A percentile compares a stretch with the other conserved stretches of the same genome.
These are phyloP conservation scores for Thinopyrum elongatum DNA, from an alignment of 176 grass and related monocot species.

Conservation along the genomic window DNA sequence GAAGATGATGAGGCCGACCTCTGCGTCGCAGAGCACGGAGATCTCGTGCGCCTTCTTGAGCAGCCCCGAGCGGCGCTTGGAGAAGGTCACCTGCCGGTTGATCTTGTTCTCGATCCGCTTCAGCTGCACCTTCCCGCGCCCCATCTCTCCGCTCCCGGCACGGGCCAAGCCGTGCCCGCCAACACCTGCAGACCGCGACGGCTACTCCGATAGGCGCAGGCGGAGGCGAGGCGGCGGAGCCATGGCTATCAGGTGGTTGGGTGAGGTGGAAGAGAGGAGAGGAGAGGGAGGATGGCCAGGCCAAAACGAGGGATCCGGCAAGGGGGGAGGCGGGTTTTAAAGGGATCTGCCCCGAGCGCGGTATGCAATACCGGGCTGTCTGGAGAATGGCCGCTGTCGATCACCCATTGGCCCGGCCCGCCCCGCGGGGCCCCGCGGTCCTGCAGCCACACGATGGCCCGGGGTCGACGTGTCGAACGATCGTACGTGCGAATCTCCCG, in stretches of 20 bases:
- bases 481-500: not conserved
- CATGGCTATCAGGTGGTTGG: not conserved
- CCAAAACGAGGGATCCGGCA: not conserved
- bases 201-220: not conserved
- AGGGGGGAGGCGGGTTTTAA: not conserved
- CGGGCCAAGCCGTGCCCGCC: no score
- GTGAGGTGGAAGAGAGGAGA: not conserved
- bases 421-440: not conserved
- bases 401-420: not conserved
- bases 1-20: conserved; percentile 91
- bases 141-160: conserved; percentile 57
- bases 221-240: not conserved
- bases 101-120: conserved; percentile 99
- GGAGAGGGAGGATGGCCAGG: not conserved
- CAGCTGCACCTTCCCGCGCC: conserved; percentile 89
- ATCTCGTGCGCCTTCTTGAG: conserved; percentile 97
- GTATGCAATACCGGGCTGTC: conserved; percentile 22
- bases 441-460: not conserved
- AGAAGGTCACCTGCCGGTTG: conserved; percentile 93
- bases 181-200: not conserved
- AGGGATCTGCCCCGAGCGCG: conserved; percentile 4
- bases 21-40: conserved; percentile 93
- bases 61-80: conserved; percentile 75
- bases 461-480: not conserved
- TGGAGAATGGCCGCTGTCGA: conserved; percentile 11